A percentile compares a stretch with the other conserved stretches of the same genome.
These are phyloP conservation scores for Dimocarpus longan DNA, from an alignment of 345 rosid species.

Conservation along the genomic window DNA sequence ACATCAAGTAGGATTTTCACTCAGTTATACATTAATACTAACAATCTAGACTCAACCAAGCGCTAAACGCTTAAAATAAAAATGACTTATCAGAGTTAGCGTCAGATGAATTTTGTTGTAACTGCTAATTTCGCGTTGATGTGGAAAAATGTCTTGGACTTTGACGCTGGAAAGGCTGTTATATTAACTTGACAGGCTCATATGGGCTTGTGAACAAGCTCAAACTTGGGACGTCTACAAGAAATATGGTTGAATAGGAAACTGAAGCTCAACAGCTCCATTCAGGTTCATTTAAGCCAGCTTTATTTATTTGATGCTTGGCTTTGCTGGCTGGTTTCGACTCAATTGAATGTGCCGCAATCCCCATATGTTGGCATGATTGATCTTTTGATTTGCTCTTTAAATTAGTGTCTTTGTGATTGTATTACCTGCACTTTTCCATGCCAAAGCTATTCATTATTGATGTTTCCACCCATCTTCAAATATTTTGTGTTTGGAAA, in stretches of 20 bases:
- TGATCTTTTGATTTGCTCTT: not conserved
- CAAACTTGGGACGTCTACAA: not conserved
- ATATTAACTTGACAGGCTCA: not conserved
- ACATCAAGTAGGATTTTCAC: not conserved
- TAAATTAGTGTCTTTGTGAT: not conserved
- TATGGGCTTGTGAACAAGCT: not conserved
- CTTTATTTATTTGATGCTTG: not conserved
- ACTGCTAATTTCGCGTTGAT: not conserved
- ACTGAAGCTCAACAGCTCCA: not conserved
- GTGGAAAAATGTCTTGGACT: not conserved
- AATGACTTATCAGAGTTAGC: not conserved
- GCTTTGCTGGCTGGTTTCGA: not conserved
- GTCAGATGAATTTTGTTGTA: not conserved
- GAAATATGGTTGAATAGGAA: not conserved
- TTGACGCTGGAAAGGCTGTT: not conserved
- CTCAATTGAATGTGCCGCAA: not conserved
- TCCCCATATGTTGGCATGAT: not conserved
- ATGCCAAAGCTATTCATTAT: not conserved
- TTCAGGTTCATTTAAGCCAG: not conserved
- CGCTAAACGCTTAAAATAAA: not conserved
- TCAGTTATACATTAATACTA: not conserved
- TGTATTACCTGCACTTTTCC: not conserved
- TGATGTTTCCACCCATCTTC: not conserved
- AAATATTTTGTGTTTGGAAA: not conserved
- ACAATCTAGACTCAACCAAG: not conserved